These are phyloP conservation scores for Boletus albobrunnescens DNA, from an alignment of 1,284 basidiomycete genomes.

Conservation along the genomic window DNA sequence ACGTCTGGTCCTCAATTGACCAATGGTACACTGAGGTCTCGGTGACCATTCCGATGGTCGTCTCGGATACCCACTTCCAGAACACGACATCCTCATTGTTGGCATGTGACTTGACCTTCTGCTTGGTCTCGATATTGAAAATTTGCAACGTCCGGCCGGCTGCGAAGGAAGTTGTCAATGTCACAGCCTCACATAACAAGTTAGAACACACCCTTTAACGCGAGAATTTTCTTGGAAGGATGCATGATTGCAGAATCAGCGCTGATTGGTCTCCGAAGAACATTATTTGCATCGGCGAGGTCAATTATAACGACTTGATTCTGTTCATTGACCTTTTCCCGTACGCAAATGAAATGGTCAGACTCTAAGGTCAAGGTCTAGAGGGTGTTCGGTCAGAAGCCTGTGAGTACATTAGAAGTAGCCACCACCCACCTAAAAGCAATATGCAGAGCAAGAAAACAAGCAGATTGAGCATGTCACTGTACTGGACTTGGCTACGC, in stretches of 20 bases:
- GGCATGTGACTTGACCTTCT: slow-evolving; percentile 94
- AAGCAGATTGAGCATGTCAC: slow-evolving; percentile 31
- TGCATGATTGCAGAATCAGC: slow-evolving; percentile 99
- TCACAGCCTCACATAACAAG: not conserved
- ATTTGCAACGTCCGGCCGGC: slow-evolving; percentile 94
- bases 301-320: slow-evolving; percentile 98
- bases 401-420: not conserved
- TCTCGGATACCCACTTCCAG: slow-evolving; percentile 97
- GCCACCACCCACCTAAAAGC: slow-evolving; percentile 18
- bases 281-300: slow-evolving; percentile 92
- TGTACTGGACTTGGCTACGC: slow-evolving; percentile 35
- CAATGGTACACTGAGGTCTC: slow-evolving; percentile 94
- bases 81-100: slow-evolving; percentile 95
- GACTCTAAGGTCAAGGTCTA: slow-evolving; percentile 92
- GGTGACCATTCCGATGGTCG: slow-evolving; percentile 93
- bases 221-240: slow-evolving; percentile 94
- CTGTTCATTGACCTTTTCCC: slow-evolving; percentile 85
- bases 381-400: slow-evolving; percentile 9
- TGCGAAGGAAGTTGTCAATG: slow-evolving; percentile 32
- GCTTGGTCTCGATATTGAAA: slow-evolving; percentile 97
- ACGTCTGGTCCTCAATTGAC: slow-evolving; percentile 72
- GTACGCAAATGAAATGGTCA: slow-evolving; percentile 94
- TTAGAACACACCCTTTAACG: slow-evolving; percentile 74
- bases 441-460: slow-evolving; percentile 9
- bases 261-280: slow-evolving; percentile 93